Base-by-base conservation (phyloP, 1,139 yeast genomes). In the Taphrina pruni region DNA sequence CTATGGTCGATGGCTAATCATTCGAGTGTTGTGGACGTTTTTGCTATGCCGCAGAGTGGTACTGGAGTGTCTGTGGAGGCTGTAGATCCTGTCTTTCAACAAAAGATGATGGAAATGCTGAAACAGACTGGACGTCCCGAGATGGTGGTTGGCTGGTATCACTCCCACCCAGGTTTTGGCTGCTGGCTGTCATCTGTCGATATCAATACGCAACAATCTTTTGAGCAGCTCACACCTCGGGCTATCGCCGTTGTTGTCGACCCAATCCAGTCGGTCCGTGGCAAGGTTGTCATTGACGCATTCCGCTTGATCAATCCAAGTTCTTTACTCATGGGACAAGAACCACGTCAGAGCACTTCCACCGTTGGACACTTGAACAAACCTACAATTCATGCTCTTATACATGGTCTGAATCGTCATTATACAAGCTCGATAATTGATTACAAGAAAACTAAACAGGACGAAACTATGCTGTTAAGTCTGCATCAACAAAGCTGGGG, bases 41-140 rank as follows among this genome's bases (percentile, higher is more conserved):
- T 70, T 51, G 72, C 72, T 6, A 70, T 69, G 72, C 71, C 72
- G 6, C 72, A 71, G 17, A 87, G 91, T 38, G 96, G 99, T 78
- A 95, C 99, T 9, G 99, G 99, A 70, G 99, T 95, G 32, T 90
- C 97, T 70, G 99, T 95, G 69, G 99, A 95, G 79, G 99, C 99
- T 0, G 99, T 95, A 45, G 99, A 95, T 79, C 98, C 95, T 79
- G 98, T 95, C 65, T 95, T 95, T 82, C 99, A 95, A 79, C 93
- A 99, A 12, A 89, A 89, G 78, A 95, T 95, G 99, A 95, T 95
- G 99, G 99, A 95, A 77, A 94, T 95, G 99, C 85, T 95, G 76
- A 88, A 91, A 80, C 99, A 95, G 79, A 95, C 99, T 0, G 99
- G 99, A 35, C 79, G 98, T 91, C 80, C 97, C 93, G 72, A 70